Evolutionary conservation across 495 filamentous ascomycete species (phyloP).

Genomic region (Podospora pseudoanserina): DNA sequence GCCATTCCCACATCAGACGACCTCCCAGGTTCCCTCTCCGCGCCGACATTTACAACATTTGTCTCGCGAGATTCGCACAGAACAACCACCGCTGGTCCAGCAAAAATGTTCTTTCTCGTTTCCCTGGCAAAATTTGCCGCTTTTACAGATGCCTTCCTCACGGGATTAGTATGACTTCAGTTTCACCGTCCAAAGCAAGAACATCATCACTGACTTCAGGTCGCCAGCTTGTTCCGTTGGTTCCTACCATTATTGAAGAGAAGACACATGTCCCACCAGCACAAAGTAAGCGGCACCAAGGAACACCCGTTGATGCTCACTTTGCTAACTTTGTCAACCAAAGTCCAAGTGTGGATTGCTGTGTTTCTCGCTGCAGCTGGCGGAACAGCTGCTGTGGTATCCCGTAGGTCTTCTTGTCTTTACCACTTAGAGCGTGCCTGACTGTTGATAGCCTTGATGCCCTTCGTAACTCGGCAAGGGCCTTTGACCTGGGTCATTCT

Average conservation of each 20-base stretch:
- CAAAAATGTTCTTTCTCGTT: slow-evolving; percentile 10
- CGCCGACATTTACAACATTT: neutral
- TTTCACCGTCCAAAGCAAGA: neutral
- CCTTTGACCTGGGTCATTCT: slow-evolving; percentile 15
- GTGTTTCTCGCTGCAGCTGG: slow-evolving; percentile 30
- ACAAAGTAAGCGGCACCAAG: neutral
- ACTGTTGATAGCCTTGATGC: slow-evolving; percentile 23
- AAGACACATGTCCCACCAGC: slow-evolving; percentile 12
- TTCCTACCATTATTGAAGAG: slow-evolving; percentile 26
- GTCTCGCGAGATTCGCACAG: neutral
- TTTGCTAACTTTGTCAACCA: neutral
- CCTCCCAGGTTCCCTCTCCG: neutral
- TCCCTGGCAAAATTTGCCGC: slow-evolving; percentile 15
- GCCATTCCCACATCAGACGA: slow-evolving; percentile 5
- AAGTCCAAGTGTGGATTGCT: slow-evolving; percentile 29
- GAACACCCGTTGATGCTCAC: slow-evolving; percentile 1
- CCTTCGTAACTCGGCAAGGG: slow-evolving; percentile 21
- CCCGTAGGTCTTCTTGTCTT: slow-evolving; percentile 22
- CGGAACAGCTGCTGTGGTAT: slow-evolving; percentile 27
- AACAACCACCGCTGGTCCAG: neutral
- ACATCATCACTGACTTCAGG: neutral
- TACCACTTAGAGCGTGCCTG: neutral
- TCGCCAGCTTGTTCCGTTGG: slow-evolving; percentile 21
- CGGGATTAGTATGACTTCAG: neutral
- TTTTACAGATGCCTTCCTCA: slow-evolving; percentile 9